Base-by-base conservation (phyloP, 139 green algal genomes). In the Penium margaritaceum region DNA sequence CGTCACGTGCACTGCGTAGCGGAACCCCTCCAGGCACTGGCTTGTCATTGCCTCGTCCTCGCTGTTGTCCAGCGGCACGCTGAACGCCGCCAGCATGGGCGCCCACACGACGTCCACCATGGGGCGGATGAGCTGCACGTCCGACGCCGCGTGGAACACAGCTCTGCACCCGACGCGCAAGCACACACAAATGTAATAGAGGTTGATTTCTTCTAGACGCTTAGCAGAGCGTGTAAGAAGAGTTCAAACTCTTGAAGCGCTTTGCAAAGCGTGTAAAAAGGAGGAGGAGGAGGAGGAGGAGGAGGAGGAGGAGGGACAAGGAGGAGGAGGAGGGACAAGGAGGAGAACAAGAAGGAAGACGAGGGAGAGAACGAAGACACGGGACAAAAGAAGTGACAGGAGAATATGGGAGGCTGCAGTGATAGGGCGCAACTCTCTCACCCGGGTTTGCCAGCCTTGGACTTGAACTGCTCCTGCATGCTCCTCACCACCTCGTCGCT, bases 61-160 rank as follows among this genome's bases (percentile, higher is more conserved):
- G 12, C 53, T 79, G n/a, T 79, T 82, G 5, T 82, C 75, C 41
- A 82, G 70, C 29, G 75, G 75, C 37, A 82, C 75, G 30, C 64
- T 85, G 71, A 98, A 90, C 30, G 88, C 92, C 6, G 90, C 92
- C 71, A 98, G 85, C 79, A 96, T 84, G 17, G 94, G 91, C 15
- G 91, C 89, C 94, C 92, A 98, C 24, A 86, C 81, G 14, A 92
- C 87, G 76, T 97, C 90, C 63, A 98, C 88, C 87, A 98, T 95
- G 15, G 92, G 91, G 43, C 87, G 77, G 27, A 82, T 66, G 67
- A 78, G 65, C 35, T 82, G 71, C 34, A 82, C 47, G 21, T 82
- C 63, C n/a, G 41, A 70, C 12, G 75, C 75, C 1, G 57, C 70
- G 32, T 82, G 67, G 41, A 58, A 82, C 34, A 82, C 29, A 0